phyloP scores from a whole-genome alignment of 768 basidiomycete genomes.

The Neoboletus magnificus region DNA sequence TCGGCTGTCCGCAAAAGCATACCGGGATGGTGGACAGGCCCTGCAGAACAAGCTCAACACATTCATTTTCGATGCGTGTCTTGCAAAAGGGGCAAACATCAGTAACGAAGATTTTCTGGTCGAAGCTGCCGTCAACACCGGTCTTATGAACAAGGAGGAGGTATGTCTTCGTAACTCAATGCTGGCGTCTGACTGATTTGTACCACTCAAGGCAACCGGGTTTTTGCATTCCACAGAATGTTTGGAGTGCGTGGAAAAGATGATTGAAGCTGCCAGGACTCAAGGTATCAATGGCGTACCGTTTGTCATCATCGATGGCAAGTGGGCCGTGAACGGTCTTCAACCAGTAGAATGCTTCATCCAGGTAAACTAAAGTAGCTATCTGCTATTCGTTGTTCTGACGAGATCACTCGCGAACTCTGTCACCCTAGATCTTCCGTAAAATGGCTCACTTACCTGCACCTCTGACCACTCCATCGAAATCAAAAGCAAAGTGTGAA shows the following conservation, averaged over 20 bases:
- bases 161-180: conserved; percentile 16
- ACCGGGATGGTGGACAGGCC: conserved; percentile 33
- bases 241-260: conserved; percentile 36
- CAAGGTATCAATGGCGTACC: conserved; percentile 49
- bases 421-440: conserved; percentile 24
- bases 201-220: conserved; percentile 27
- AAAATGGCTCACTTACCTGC: conserved; percentile 24
- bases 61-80: conserved; percentile 39
- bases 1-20: conserved; percentile 42
- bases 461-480: not conserved
- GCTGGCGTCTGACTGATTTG: not conserved
- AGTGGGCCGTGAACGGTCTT: conserved; percentile 44
- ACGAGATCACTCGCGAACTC: not conserved
- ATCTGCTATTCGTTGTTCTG: too few species aligned
- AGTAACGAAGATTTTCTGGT: conserved; percentile 35
- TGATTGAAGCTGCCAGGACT: conserved; percentile 36
- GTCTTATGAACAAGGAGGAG: conserved; percentile 36
- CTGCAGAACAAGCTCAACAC: conserved; percentile 37
- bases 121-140: conserved; percentile 32
- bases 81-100: conserved; percentile 34
- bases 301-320: conserved; percentile 45
- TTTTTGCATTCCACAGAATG: conserved; percentile 41
- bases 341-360: conserved; percentile 40
- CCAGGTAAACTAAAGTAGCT: too few species aligned
- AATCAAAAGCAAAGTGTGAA: not conserved